A percentile compares a stretch with the other conserved stretches of the same genome.
phyloP scores from a whole-genome alignment of 2,329 filamentous ascomycete species.

The Davidsoniella australis region DNA sequence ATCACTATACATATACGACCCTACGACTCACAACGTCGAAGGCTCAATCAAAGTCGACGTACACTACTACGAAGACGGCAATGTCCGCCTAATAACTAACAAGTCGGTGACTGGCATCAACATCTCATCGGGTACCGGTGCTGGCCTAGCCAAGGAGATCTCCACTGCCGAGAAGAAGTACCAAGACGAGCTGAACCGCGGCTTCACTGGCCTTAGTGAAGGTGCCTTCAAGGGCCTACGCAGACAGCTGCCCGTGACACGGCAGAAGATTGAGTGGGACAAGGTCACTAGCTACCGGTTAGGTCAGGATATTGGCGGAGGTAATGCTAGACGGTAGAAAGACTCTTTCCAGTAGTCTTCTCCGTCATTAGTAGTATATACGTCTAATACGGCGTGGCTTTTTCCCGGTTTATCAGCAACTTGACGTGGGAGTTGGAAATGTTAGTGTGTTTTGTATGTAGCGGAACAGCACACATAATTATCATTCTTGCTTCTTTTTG shows the following conservation, averaged over 20 bases:
- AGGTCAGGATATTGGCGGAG: slow-evolving; percentile 62
- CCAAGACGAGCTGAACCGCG: slow-evolving; percentile 86
- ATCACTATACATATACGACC: slow-evolving; percentile 64
- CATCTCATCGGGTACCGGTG: slow-evolving; percentile 43
- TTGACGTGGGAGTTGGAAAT: neutral
- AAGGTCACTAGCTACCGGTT: slow-evolving; percentile 87
- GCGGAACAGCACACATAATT: too few species aligned
- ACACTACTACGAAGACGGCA: slow-evolving; percentile 98
- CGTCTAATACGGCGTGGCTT: neutral
- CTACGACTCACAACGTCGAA: slow-evolving; percentile 48
- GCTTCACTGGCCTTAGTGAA: slow-evolving; percentile 76
- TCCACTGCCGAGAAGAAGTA: slow-evolving; percentile 73
- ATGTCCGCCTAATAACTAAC: slow-evolving; percentile 80
- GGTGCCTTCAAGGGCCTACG: slow-evolving; percentile 87
- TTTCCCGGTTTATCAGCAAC: neutral
- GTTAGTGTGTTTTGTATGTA: too few species aligned
- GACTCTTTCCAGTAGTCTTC: neutral
- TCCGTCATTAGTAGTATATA: neutral
- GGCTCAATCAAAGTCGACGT: slow-evolving; percentile 86
- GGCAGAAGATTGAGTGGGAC: slow-evolving; percentile 99
- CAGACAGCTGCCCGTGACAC: slow-evolving; percentile 84
- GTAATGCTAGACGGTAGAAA: slow-evolving; percentile 34
- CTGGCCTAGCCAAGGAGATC: slow-evolving; percentile 62
- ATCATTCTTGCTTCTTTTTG: too few species aligned
- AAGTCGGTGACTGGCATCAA: slow-evolving; percentile 50